Evolutionary conservation across 139 green algal species (phyloP).

Genomic region (Chlamydomonas sp.): DNA sequence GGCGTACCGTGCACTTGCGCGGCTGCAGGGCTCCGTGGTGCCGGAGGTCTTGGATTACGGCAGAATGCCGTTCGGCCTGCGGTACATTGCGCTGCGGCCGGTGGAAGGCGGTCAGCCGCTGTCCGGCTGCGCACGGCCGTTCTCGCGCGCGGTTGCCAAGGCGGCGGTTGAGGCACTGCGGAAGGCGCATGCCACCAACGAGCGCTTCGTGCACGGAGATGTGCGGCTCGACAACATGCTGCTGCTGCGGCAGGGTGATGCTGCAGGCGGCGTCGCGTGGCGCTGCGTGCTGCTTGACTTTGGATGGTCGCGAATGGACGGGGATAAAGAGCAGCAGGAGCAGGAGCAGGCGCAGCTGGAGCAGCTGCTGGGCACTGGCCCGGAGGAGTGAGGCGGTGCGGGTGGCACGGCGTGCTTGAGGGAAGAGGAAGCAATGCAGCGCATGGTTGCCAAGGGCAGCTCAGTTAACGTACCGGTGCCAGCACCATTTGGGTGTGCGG

Average conservation of each 20-base stretch:
- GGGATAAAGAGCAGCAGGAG: no score
- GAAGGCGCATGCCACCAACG: background rate
- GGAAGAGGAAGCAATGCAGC: no score
- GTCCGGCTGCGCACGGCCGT: background rate
- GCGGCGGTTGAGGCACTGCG: background rate
- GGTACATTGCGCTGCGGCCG: background rate
- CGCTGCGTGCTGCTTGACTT: background rate
- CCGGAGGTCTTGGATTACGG: background rate
- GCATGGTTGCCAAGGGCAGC: no score
- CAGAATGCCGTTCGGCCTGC: background rate
- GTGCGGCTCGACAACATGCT: constrained; percentile 1
- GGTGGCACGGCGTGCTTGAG: no score
- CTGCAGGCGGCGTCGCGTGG: background rate
- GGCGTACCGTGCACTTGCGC: background rate
- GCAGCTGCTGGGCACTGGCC: no score
- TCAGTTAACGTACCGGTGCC: no score
- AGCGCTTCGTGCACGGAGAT: constrained; percentile 5
- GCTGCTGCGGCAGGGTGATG: background rate
- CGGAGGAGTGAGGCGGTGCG: no score
- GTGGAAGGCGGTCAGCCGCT: background rate
- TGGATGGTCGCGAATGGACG: no score
- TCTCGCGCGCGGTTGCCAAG: background rate
- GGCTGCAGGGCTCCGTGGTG: background rate
- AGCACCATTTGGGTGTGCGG: no score
- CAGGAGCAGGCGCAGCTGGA: no score